These are phyloP conservation scores for Pyracantha coccinea DNA, from an alignment of 331 rosid species.

Conservation along the genomic window DNA sequence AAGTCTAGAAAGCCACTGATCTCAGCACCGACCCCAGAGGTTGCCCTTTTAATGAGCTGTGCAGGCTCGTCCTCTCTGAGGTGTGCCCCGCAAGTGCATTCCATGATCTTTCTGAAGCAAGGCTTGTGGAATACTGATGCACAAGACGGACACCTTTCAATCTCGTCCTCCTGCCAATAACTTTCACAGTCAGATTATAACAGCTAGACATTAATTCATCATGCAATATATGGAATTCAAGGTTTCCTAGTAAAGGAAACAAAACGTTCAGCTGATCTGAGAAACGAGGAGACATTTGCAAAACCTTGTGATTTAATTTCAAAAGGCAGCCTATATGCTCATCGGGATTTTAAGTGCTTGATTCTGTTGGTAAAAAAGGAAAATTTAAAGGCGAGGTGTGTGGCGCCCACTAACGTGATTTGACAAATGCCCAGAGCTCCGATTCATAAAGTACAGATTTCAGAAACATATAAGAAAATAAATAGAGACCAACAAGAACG, in stretches of 20 bases:
- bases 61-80: constrained; percentile 36
- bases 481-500: background rate
- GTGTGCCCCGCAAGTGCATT: constrained; percentile 57
- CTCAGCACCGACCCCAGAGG: constrained; percentile 28
- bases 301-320: no score
- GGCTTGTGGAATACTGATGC: constrained; percentile 62
- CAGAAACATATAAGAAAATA: background rate
- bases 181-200: constrained; percentile 1
- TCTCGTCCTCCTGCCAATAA: constrained; percentile 59
- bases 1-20: constrained; percentile 37
- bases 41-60: constrained; percentile 24
- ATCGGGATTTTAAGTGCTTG: background rate
- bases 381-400: background rate
- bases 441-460: background rate
- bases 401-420: background rate
- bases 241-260: no score
- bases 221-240: background rate
- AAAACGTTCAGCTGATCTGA: background rate
- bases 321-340: no score
- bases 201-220: background rate
- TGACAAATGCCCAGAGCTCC: background rate
- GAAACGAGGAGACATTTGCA: background rate
- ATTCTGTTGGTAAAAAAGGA: background rate
- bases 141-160: constrained; percentile 64
- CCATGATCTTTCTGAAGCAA: constrained; percentile 60